A percentile compares a stretch with the other conserved stretches of the same genome.
Conservation (phyloP, 371 early-diverging fungal species). For the Choanephora cucurbitarum region DNA sequence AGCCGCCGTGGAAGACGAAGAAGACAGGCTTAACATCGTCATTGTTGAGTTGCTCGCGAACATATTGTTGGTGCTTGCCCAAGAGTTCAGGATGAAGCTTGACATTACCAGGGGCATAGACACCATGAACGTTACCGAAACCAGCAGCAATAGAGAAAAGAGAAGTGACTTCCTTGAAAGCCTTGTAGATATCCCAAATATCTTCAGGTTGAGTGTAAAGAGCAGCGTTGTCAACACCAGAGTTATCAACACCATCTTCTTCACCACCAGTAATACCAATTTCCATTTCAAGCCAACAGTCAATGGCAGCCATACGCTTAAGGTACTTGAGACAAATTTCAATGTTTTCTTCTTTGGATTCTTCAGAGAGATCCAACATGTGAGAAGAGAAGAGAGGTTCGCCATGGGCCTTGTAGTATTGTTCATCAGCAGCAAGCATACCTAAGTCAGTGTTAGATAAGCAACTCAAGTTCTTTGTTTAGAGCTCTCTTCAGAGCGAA, state of each 20-base stretch:
- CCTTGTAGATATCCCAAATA: conserved; percentile 87
- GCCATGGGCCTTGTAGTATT: conserved; percentile 84
- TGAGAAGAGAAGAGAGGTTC: conserved; percentile 94
- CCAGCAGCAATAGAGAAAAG: conserved; percentile 92
- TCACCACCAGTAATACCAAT: conserved; percentile 96
- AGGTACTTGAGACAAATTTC: conserved; percentile 84
- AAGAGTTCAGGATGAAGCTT: conserved; percentile 85
- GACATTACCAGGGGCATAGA: conserved; percentile 93
- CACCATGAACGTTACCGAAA: conserved; percentile 90
- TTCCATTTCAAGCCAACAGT: conserved; percentile 90
- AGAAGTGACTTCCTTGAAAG: conserved; percentile 73
- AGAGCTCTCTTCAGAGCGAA: background rate
- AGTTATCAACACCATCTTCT: conserved; percentile 95
- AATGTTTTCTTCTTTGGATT: conserved; percentile 90
- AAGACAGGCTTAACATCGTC: conserved; percentile 75
- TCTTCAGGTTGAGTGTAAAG: conserved; percentile 93
- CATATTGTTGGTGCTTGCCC: conserved; percentile 83
- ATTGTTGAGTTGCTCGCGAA: conserved; percentile 65
- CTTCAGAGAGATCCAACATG: conserved; percentile 93
- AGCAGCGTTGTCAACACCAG: conserved; percentile 79
- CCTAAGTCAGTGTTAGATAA: conserved; percentile 1
- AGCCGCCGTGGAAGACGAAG: conserved; percentile 96
- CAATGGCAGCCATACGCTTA: conserved; percentile 84
- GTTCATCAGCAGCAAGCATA: conserved; percentile 90
- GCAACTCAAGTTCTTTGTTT: background rate